Evolutionary conservation across 331 rosid species (phyloP), one percentile per base, ranked within the genome.

Genomic region (Quercus lobata): DNA sequence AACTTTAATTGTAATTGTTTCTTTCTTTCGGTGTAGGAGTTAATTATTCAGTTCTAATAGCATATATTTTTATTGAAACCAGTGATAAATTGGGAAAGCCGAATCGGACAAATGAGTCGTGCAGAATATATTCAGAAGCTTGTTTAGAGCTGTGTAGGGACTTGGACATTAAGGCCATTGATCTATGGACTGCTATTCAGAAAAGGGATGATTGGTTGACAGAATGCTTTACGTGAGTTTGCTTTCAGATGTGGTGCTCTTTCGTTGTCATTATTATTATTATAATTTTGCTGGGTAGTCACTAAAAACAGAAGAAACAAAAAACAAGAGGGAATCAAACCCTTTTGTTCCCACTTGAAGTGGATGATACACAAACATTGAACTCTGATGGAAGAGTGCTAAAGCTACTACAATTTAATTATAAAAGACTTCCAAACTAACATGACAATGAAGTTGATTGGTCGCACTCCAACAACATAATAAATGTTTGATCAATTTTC

Each of bases 111-210:
- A 84, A 88, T 57, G 95, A 93, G 79, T 54, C 82, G 0, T 87
- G 92, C 73, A 60, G 85, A 75, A 77, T 78, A 25, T 95, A 95
- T 71, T 89, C 98, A 22, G 94, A 95, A 65, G 97, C 97, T 17
- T 90, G 93, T 81, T 6, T 89, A 78, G 80, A 93, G 76, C 57
- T 93, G 19, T 91, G 97, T 78, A 73, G 35, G 6, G 95, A 91
- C 87, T 80, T 91, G 84, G 82, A 88, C 72, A 73, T 92, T 69
- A 79, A 93, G 71, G 92, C 76, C 53, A 71, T 93, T 77, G 93
- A 95, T 83, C 79, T 95, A 14, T 93, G 90, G 91, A 83, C 88
- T 75, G 89, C 93, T 62, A 69, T 95, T 53, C 99, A 91, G 81
- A 78, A 83, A 76, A 86, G 74, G 74, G 85, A 88, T n/a, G 90